phyloP scores from a whole-genome alignment of 208 protist species.

The Acanthamoeba divionensis region DNA sequence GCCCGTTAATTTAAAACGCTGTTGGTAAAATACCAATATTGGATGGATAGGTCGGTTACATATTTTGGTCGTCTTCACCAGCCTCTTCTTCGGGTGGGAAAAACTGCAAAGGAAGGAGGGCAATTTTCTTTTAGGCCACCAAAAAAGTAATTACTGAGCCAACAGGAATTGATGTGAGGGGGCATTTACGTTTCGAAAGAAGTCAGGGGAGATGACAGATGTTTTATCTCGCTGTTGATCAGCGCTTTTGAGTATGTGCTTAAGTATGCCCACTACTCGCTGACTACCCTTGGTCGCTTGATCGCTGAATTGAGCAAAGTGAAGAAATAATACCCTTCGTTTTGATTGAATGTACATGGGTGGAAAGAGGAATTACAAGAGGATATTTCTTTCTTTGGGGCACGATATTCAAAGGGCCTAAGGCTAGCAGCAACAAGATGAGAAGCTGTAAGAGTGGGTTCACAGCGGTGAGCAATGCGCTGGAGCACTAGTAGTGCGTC shows the following conservation, averaged over 20 bases:
- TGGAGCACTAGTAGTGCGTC: conserved; percentile 17
- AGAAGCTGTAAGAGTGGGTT: conserved; percentile 32
- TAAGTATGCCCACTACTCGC: too few species aligned
- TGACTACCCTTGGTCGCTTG: too few species aligned
- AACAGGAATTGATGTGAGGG: background rate
- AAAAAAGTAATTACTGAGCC: background rate
- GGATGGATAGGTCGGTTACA: background rate
- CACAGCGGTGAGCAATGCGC: conserved; percentile 22
- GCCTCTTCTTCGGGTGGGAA: background rate
- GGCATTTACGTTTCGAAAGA: background rate
- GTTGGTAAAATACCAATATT: too few species aligned
- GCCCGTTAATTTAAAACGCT: too few species aligned
- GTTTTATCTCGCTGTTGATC: background rate
- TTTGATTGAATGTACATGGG: too few species aligned
- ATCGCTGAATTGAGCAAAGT: too few species aligned
- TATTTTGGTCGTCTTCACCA: background rate
- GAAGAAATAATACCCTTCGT: too few species aligned
- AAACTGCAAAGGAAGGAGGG: background rate
- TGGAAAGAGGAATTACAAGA: too few species aligned
- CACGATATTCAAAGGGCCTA: background rate
- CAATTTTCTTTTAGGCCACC: background rate
- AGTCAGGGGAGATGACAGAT: background rate
- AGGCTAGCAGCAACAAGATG: conserved; percentile 26
- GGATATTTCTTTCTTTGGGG: too few species aligned
- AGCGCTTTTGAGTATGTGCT: background rate